phyloP scores from a whole-genome alignment of 192 early-diverging fungal species.

The Podila epigama region DNA sequence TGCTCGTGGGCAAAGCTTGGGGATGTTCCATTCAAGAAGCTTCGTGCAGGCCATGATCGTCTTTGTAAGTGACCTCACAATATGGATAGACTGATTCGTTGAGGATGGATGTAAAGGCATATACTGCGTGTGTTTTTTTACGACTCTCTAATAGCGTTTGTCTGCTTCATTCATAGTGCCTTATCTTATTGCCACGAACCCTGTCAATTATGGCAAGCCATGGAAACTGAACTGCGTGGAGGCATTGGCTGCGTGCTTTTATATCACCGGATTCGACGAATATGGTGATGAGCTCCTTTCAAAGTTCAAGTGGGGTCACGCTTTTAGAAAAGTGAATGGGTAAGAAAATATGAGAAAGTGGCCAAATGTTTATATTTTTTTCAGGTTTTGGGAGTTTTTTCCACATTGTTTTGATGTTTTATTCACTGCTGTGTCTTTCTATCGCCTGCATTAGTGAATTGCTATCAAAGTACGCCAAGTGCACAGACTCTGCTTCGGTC shows the following conservation, averaged over 20 bases:
- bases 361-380: too few relatives aligned
- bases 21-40: conserved; percentile 93
- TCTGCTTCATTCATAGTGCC: conserved; percentile 65
- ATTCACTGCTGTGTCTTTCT: too few relatives aligned
- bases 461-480: conserved; percentile 76
- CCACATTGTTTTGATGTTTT: neutral
- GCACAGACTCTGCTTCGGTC: conserved; percentile 77
- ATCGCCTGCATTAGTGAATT: too few relatives aligned
- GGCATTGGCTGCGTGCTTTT: conserved; percentile 93
- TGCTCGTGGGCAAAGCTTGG: conserved; percentile 96
- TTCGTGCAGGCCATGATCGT: conserved; percentile 84
- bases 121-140: too few relatives aligned
- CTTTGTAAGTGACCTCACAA: conserved; percentile 64
- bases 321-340: conserved; percentile 90
- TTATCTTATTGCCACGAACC: conserved; percentile 94
- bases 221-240: conserved; percentile 98
- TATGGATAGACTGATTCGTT: neutral
- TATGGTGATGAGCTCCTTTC: conserved; percentile 77
- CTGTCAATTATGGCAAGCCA: conserved; percentile 97
- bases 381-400: conserved; percentile 1
- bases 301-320: conserved; percentile 97
- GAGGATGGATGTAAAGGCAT: too few relatives aligned
- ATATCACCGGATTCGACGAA: conserved; percentile 78
- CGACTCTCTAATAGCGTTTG: too few relatives aligned
- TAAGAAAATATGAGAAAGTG: too few relatives aligned